Evolutionary conservation across 805 yeast species (phyloP).

Genomic region (Tetrapisispora taiwanensis): DNA sequence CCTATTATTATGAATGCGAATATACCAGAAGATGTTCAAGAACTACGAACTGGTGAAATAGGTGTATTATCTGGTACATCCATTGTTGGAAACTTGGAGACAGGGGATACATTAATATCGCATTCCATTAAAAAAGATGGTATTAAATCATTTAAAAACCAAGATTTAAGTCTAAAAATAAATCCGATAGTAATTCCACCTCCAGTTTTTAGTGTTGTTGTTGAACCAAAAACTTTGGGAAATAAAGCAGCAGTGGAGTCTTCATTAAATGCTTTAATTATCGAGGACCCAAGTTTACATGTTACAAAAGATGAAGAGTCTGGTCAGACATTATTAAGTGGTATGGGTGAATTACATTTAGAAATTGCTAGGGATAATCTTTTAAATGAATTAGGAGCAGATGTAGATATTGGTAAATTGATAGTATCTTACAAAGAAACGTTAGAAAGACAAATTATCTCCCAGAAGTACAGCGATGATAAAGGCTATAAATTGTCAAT

Average conservation of each 20-base stretch:
- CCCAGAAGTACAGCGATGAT: conserved; percentile 8
- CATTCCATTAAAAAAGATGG: conserved; percentile 46
- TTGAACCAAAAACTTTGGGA: conserved; percentile 77
- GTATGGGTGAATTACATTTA: conserved; percentile 95
- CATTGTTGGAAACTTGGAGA: conserved; percentile 45
- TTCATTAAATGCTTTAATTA: conserved; percentile 53
- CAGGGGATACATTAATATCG: conserved; percentile 84
- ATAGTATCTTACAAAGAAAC: conserved; percentile 88
- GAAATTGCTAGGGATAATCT: conserved; percentile 79
- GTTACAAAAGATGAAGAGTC: conserved; percentile 67
- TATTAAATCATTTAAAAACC: conserved; percentile 32
- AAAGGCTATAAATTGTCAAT: conserved; percentile 16
- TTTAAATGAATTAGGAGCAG: conserved; percentile 72
- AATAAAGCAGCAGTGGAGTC: conserved; percentile 66
- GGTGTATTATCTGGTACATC: conserved; percentile 49
- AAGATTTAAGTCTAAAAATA: conserved; percentile 37
- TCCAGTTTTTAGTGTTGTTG: conserved; percentile 78
- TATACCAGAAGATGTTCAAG: conserved; percentile 58
- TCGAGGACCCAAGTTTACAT: conserved; percentile 85
- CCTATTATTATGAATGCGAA: conserved; percentile 84
- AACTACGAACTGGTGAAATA: conserved; percentile 67
- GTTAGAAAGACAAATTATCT: conserved; percentile 13
- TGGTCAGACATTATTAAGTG: conserved; percentile 89
- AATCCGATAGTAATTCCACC: conserved; percentile 82
- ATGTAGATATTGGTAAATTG: conserved; percentile 69